phyloP scores from a whole-genome alignment of 768 basidiomycete species.

The Leccinum subgranulosum region DNA sequence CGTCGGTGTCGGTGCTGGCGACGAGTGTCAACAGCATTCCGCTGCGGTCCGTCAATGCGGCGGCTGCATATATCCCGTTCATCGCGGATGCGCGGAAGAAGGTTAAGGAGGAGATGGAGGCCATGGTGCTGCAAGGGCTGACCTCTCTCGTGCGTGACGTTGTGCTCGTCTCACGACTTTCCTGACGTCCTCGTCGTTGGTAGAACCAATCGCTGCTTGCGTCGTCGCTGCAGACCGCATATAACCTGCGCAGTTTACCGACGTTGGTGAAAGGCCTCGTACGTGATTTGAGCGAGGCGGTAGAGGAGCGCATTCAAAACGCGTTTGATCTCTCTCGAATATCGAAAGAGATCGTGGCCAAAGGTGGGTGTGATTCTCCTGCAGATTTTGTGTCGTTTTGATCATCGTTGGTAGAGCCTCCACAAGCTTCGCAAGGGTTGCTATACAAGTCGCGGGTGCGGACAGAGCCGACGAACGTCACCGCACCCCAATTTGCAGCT shows the following conservation, averaged over 20 bases:
- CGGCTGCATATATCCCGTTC: conserved; percentile 65
- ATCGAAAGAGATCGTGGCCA: conserved; percentile 78
- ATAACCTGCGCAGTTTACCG: conserved; percentile 85
- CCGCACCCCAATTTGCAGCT: conserved; percentile 80
- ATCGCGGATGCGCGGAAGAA: conserved; percentile 68
- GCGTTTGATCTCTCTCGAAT: conserved; percentile 88
- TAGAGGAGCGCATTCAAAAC: conserved; percentile 74
- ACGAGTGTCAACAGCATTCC: conserved; percentile 40
- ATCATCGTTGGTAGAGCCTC: conserved; percentile 13
- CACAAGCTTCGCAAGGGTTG: conserved; percentile 35
- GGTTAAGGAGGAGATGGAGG: conserved; percentile 86
- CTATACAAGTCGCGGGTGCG: conserved; percentile 82
- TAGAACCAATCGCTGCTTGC: conserved; percentile 91
- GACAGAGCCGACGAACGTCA: conserved; percentile 87
- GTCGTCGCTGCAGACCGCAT: conserved; percentile 92
- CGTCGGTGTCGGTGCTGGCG: conserved; percentile 2
- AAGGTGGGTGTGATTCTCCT: conserved; percentile 47
- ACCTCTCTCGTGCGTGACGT: conserved; percentile 59
- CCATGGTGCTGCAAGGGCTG: conserved; percentile 81
- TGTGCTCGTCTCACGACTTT: background rate
- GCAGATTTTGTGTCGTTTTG: background rate
- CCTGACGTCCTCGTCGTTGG: background rate
- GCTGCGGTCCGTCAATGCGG: conserved; percentile 69
- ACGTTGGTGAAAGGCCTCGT: conserved; percentile 78
- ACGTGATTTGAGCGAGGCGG: conserved; percentile 74